Percentiles rank a stretch among this genome's conserved stretches.
These are phyloP conservation scores for Collybia sordida DNA, from an alignment of 768 basidiomycete genomes.

Conservation along the genomic window DNA sequence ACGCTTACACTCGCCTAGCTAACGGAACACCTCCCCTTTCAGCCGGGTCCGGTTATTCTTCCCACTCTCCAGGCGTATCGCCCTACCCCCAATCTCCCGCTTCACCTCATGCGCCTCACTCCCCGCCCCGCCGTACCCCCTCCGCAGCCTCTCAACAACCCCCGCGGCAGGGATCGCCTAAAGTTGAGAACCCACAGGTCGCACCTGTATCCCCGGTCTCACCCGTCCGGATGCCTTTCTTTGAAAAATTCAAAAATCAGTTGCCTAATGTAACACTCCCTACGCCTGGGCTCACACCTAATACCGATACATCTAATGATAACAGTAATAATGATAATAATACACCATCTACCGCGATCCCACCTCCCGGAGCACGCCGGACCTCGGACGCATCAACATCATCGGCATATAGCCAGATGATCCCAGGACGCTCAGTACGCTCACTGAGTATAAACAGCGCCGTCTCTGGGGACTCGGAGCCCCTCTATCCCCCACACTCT, in stretches of 20 bases:
- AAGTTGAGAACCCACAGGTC: constrained; percentile 9
- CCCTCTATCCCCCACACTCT: no score
- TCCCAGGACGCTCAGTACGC: constrained; percentile 6
- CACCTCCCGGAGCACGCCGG: constrained; percentile 3
- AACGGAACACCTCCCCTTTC: constrained; percentile 46
- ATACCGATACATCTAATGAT: constrained; percentile 7
- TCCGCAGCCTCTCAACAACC: constrained; percentile 1
- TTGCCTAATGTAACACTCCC: constrained; percentile 25
- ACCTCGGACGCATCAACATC: constrained; percentile 7
- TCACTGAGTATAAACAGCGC: constrained; percentile 14
- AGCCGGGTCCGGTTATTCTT: constrained; percentile 43
- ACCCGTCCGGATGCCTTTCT: constrained; percentile 48
- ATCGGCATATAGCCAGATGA: constrained; percentile 10
- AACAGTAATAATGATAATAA: no score
- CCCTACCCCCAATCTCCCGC: constrained; percentile 36
- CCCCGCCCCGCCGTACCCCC: constrained; percentile 13
- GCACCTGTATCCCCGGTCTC: constrained; percentile 22
- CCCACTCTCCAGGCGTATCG: constrained; percentile 42
- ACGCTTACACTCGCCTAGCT: constrained; percentile 19
- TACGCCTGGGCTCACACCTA: constrained; percentile 9
- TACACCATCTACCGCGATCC: constrained; percentile 17
- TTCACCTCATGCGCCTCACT: constrained; percentile 16
- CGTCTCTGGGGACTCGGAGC: constrained; percentile 13
- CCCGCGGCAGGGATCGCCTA: constrained; percentile 3
- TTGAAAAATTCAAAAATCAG: constrained; percentile 53